Base-by-base conservation (phyloP, 1,284 basidiomycete species). In the Austroboletus niveus region DNA sequence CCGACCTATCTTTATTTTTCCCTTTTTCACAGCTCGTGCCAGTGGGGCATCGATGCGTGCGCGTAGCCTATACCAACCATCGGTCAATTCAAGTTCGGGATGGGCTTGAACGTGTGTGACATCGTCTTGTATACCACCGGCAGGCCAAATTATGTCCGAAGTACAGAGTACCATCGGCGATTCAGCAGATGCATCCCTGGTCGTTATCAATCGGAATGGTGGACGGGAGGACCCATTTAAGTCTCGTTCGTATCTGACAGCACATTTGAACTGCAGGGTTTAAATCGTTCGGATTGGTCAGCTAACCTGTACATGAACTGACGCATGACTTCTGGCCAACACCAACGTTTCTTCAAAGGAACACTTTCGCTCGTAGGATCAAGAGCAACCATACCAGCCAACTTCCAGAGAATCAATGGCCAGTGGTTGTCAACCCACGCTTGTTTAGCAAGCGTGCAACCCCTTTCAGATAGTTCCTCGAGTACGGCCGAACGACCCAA, bases 391-490 rank as follows among this genome's bases (percentile, higher is more conserved):
- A 92, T 82, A 4, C 89, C 88, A 1, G 94, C 91, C 10, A 98
- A 71, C 69, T 99, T 99, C 97, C 97, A 99, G 7, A 99, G 75
- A 40, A 99, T 85, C 41, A 95, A 71, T 5, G 73, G 66, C 90
- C 93, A 99, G 61, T 98, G 94, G 62, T 98, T 97, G 36, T 89
- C 79, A 1, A 97, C 85, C 96, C 96, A 99, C 30, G 75, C 66
- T 55, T 83, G 75, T 4, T 82, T 85, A 3, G 79, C 86, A n/a
- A 87, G 74, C 3, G 65, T 69, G 54, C 85, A 89, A 0, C 82
- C 87, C 6, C 65, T 70, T 27, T 68, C 64, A 5, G 73, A 69
- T 10, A 92, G 69, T 53, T 81, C 73, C 31, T 75, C 65, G 11
- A 85, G 69, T 1, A 82, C 85, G 14, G 76, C 78, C 3, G 69